Evolutionary conservation across 257 asterid species (phyloP).

Genomic region (Fraxinus excelsior): DNA sequence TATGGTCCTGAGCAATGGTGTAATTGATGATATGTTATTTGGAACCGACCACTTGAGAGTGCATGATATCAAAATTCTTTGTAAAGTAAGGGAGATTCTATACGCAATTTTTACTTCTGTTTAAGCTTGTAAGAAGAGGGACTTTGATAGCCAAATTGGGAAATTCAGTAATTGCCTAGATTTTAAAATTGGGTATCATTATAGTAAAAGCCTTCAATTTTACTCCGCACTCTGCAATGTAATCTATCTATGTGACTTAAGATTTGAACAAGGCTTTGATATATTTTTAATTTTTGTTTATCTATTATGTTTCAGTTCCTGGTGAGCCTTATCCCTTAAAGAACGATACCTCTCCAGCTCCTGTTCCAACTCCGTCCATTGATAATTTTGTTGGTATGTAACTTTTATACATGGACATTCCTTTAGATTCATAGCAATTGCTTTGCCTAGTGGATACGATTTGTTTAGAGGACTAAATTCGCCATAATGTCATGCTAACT

Average conservation of each 20-base stretch:
- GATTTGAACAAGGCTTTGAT: background rate
- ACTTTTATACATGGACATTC: background rate
- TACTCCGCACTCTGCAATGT: background rate
- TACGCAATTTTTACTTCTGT: background rate
- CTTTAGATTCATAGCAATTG: background rate
- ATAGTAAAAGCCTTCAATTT: background rate
- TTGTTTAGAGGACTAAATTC: background rate
- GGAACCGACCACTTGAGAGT: background rate
- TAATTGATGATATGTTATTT: background rate
- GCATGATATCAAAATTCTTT: background rate
- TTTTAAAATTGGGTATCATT: background rate
- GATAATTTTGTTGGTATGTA: conserved; percentile 61
- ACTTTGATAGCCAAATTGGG: background rate
- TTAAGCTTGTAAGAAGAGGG: background rate
- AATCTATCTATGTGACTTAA: background rate
- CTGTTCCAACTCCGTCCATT: conserved; percentile 68
- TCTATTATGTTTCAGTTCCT: conserved; percentile 62
- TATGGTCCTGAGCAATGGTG: background rate
- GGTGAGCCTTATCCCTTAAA: conserved; percentile 68
- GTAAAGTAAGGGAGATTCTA: background rate
- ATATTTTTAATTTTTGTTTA: conserved; percentile 8
- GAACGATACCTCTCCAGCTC: conserved; percentile 52
- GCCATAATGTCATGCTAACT: background rate
- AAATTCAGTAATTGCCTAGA: no score
- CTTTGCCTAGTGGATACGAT: background rate